Percentiles rank a stretch among this genome's conserved stretches.
phyloP scores from a whole-genome alignment of 2,329 filamentous ascomycete species.

The Cyclaneusma minus region DNA sequence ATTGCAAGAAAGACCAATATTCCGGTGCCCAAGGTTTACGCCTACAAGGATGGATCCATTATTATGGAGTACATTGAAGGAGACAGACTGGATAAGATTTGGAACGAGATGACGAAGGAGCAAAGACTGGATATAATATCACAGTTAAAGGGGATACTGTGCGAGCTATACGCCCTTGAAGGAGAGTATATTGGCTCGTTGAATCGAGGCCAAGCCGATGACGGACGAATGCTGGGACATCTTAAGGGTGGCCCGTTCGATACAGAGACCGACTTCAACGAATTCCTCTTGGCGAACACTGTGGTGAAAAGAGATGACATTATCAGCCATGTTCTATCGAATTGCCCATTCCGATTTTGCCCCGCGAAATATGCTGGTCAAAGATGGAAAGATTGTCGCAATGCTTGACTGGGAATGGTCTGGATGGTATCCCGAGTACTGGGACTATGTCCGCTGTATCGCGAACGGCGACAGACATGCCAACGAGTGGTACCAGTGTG shows the following conservation, averaged over 20 bases:
- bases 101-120: constrained; percentile 3
- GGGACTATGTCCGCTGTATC: too few species aligned
- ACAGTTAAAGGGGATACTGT: constrained; percentile 6
- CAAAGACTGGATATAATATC: constrained; percentile 3
- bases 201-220: constrained; percentile 4
- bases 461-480: too few species aligned
- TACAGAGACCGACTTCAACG: constrained; percentile 6
- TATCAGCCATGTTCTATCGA: too few species aligned
- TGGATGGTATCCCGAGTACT: constrained; percentile 28
- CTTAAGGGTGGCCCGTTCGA: constrained; percentile 5
- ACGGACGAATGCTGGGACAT: constrained; percentile 4
- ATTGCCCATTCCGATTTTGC: constrained; percentile 36
- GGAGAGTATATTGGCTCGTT: constrained; percentile 5
- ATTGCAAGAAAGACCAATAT: constrained; percentile 4
- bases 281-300: constrained; percentile 4
- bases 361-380: constrained; percentile 27
- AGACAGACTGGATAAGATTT: constrained; percentile 5
- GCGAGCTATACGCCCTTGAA: constrained; percentile 4
- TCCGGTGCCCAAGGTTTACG: constrained; percentile 4
- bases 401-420: constrained; percentile 30
- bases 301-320: too few species aligned
- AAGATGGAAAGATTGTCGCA: constrained; percentile 22
- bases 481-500: too few species aligned
- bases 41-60: too few species aligned
- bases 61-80: constrained; percentile 7